A percentile compares a stretch with the other conserved stretches of the same genome.
Evolutionary conservation across 2,329 filamentous ascomycete genomes (phyloP).

Genomic region (Massarina eburnea): DNA sequence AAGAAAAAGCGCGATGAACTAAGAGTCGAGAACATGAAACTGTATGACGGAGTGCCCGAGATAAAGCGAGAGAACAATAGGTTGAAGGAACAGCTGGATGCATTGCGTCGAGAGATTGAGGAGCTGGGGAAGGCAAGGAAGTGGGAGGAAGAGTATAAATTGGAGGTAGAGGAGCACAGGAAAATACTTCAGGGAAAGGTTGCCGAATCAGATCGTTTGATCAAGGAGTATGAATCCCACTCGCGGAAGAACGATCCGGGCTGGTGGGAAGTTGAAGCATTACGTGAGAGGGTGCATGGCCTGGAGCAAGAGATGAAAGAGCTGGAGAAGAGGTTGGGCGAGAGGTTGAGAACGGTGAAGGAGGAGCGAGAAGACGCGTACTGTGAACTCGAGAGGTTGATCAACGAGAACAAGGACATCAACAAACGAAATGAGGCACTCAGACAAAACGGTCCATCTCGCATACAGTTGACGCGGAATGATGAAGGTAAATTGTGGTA

Average conservation of each 20-base stretch:
- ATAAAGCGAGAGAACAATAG: not conserved
- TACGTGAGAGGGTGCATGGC: not conserved
- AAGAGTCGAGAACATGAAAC: not conserved
- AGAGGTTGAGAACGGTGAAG: not conserved
- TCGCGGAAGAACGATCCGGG: not conserved
- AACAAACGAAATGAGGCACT: not conserved
- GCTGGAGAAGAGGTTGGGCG: not conserved
- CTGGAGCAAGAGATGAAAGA: not conserved
- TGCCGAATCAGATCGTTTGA: not conserved
- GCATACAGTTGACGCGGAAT: too few species aligned
- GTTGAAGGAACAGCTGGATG: not conserved
- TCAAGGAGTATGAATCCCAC: not conserved
- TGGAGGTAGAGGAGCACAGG: not conserved
- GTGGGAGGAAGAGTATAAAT: not conserved
- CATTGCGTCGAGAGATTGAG: not conserved
- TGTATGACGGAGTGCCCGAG: not conserved
- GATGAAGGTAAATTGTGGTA: too few species aligned
- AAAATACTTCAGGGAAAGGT: not conserved
- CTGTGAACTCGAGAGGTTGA: not conserved
- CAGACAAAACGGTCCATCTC: not conserved
- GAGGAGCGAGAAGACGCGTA: not conserved
- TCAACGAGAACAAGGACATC: not conserved
- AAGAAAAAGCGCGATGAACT: not conserved
- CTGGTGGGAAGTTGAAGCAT: not conserved
- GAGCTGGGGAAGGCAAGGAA: not conserved